Percentiles rank a stretch among this genome's conserved stretches.
Conservation (phyloP, 768 basidiomycete genomes). For the Lentinula guzmanii region DNA sequence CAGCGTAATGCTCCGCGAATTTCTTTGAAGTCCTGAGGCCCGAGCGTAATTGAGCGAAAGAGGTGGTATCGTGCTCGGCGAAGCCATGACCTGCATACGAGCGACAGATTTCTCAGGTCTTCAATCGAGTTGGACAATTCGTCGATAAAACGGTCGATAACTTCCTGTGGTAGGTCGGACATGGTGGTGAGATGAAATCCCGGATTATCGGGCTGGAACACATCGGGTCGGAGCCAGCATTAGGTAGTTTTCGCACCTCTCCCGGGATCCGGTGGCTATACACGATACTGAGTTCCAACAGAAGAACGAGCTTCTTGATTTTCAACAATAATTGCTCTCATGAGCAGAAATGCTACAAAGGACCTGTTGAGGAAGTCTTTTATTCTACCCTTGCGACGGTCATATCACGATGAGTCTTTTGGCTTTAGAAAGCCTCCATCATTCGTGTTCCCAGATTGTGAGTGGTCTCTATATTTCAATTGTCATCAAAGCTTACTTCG, state of each 20-base stretch:
- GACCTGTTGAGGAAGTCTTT: not conserved
- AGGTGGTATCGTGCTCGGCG: not conserved
- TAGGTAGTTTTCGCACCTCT: too few relatives aligned
- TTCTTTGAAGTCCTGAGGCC: not conserved
- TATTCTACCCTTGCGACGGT: not conserved
- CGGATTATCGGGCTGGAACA: too few relatives aligned
- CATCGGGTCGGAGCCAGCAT: too few relatives aligned
- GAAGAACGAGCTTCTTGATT: too few relatives aligned
- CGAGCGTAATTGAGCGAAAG: not conserved
- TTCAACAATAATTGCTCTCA: not conserved
- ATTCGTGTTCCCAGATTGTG: constrained; percentile 48
- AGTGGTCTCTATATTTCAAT: constrained; percentile 10
- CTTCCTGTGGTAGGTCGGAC: not conserved
- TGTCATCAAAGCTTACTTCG: not conserved
- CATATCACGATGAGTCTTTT: constrained; percentile 51
- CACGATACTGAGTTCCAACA: too few relatives aligned
- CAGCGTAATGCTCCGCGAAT: not conserved
- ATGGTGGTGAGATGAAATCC: not conserved
- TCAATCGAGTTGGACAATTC: not conserved
- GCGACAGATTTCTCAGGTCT: not conserved
- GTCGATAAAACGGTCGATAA: constrained; percentile 3
- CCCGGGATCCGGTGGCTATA: too few relatives aligned
- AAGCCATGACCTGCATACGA: not conserved
- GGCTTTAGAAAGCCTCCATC: constrained; percentile 41
- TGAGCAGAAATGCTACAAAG: not conserved